Conservation (phyloP, 2,329 filamentous ascomycete genomes). For the Hymenoscyphus albidus region DNA sequence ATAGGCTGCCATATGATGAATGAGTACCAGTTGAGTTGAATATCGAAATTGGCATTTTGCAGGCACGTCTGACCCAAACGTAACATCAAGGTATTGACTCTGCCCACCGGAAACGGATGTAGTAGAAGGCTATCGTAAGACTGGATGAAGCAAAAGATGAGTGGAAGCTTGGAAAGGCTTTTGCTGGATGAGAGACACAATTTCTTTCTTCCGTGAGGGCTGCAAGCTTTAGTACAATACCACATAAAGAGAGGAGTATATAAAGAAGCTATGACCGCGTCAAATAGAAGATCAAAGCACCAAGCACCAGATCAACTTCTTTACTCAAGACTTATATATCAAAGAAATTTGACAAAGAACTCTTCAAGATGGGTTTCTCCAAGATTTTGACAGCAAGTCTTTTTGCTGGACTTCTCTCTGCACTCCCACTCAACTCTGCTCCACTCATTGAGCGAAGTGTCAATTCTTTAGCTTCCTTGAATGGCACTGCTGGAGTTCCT, state of each 20-base stretch:
- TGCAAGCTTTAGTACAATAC: background rate
- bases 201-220: background rate
- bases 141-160: background rate
- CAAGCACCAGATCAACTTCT: background rate
- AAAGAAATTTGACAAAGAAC: background rate
- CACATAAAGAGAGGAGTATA: background rate
- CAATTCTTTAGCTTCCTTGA: background rate
- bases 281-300: background rate
- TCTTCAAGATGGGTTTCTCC: background rate
- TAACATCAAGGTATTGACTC: background rate
- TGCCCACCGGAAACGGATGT: background rate
- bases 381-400: background rate
- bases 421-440: background rate
- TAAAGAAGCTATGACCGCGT: background rate
- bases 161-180: background rate
- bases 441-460: background rate
- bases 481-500: background rate
- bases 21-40: background rate
- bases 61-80: background rate
- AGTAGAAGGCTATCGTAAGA: background rate
- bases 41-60: background rate
- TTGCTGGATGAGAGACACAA: background rate
- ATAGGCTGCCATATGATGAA: background rate
- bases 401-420: constrained; percentile 1
- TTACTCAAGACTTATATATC: background rate